These are phyloP conservation scores for Cladosporium cucumerinum DNA, from an alignment of 2,329 filamentous ascomycete genomes.

Conservation along the genomic window DNA sequence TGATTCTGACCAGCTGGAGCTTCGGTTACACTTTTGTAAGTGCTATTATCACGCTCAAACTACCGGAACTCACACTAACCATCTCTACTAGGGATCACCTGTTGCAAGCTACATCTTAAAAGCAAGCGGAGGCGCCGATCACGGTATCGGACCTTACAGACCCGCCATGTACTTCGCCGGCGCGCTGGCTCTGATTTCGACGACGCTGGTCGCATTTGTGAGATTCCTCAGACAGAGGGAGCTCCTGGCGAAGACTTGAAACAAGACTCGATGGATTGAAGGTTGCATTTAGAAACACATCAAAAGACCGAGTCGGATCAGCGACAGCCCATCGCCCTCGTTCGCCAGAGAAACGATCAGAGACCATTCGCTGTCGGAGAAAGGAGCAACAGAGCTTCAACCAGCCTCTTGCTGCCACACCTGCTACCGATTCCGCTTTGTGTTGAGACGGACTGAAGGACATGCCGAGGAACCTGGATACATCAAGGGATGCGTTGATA, in stretches of 20 bases:
- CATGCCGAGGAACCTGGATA: neutral
- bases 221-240: neutral
- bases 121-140: slow-evolving; percentile 48
- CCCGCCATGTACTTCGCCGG: slow-evolving; percentile 62
- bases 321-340: neutral
- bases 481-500: neutral
- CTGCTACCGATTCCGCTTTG: neutral
- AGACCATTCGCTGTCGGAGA: neutral
- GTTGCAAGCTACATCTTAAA: slow-evolving; percentile 60
- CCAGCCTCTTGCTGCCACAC: neutral
- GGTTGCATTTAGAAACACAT: neutral
- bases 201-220: slow-evolving; percentile 3
- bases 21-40: slow-evolving; percentile 57
- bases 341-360: neutral
- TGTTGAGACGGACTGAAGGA: neutral
- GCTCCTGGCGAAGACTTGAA: neutral
- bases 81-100: slow-evolving; percentile 44
- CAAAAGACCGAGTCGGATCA: neutral
- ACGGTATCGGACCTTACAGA: slow-evolving; percentile 52
- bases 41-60: slow-evolving; percentile 25
- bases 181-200: slow-evolving; percentile 2
- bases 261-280: neutral
- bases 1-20: slow-evolving; percentile 60
- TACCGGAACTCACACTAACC: neutral
- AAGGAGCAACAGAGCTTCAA: neutral